Evolutionary conservation across 2,329 filamentous ascomycete species (phyloP), one percentile per base, ranked within the genome.

Genomic region (Leptographium galeiforme): DNA sequence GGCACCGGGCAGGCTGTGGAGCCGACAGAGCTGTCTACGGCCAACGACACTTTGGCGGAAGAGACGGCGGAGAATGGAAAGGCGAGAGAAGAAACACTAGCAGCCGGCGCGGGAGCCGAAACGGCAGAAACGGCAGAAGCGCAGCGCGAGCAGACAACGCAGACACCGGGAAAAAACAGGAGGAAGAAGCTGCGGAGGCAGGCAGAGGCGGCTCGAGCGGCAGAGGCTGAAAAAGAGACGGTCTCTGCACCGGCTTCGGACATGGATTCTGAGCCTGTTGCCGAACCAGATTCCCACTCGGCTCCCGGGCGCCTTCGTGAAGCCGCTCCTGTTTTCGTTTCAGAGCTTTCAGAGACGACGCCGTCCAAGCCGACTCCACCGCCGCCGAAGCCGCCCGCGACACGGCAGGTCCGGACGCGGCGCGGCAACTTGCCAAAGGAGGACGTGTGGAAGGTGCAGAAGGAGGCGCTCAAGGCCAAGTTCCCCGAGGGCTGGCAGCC

Each of bases 401-500:
- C 40, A 19, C 25, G 25, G 25, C 25, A 25, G 25, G 25, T 25
- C 25, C 25, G 25, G 25, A 25, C 3, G 3, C 25, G 25, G 25
- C 25, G 25, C 25, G 25, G 25, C 25, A 25, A 25, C 25, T 25
- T 25, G 25, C 25, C 25, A 2, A 25, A 25, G 25, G 25, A 25
- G 10, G 34, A 49, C 18, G 38, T 33, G 40, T 97, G 93, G 93
- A 76, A 79, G 64, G 66, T 79, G 14, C 85, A 96, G 59, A 96
- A 95, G 65, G 71, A 71, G 2, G 85, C 82, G 0, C 68, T 94
- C 39, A 78, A 83, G 61, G 68, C 79, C 56, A 98, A 97, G 63
- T 93, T 96, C 59, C 81, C 81, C 2, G 78, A 84, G 8, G 81
- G 84, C 11, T 98, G 91, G 90, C 76, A 77, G 33, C 91, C 93